These are phyloP conservation scores for Cystobasidium ongulense DNA, from an alignment of 768 basidiomycete species.

Conservation along the genomic window DNA sequence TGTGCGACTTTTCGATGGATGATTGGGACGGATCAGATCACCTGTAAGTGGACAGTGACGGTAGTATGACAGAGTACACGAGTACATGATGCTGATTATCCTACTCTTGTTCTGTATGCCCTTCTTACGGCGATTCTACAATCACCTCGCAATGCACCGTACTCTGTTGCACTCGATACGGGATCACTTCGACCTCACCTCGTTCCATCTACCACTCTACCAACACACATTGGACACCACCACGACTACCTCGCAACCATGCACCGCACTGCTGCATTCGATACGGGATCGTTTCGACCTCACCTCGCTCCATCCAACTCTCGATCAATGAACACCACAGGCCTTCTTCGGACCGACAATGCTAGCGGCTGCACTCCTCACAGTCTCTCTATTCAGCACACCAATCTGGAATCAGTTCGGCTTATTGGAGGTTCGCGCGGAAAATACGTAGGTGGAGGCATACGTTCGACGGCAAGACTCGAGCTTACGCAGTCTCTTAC, in stretches of 20 bases:
- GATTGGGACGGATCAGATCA: background rate
- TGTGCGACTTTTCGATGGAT: background rate
- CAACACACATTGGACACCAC: too few relatives aligned
- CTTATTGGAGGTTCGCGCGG: background rate
- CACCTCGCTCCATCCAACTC: background rate
- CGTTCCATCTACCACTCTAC: background rate
- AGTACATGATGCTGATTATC: background rate
- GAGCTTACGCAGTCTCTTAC: too few relatives aligned
- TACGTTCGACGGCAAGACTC: too few relatives aligned
- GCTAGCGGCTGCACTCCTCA: constrained; percentile 18
- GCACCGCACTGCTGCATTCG: background rate
- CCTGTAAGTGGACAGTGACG: background rate
- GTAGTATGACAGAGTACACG: background rate
- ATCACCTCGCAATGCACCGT: background rate
- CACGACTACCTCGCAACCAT: background rate
- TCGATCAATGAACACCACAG: constrained; percentile 1
- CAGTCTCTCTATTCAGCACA: constrained; percentile 4
- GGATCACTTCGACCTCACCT: background rate
- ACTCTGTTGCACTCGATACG: background rate
- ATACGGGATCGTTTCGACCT: too few relatives aligned
- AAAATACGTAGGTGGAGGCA: constrained; percentile 2
- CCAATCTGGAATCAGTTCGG: constrained; percentile 9
- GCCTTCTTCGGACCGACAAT: constrained; percentile 26
- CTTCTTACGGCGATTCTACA: background rate
- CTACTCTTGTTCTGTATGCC: too few relatives aligned